Conservation (phyloP, 2,329 filamentous ascomycete genomes). For the Monosporascus ibericus region DNA sequence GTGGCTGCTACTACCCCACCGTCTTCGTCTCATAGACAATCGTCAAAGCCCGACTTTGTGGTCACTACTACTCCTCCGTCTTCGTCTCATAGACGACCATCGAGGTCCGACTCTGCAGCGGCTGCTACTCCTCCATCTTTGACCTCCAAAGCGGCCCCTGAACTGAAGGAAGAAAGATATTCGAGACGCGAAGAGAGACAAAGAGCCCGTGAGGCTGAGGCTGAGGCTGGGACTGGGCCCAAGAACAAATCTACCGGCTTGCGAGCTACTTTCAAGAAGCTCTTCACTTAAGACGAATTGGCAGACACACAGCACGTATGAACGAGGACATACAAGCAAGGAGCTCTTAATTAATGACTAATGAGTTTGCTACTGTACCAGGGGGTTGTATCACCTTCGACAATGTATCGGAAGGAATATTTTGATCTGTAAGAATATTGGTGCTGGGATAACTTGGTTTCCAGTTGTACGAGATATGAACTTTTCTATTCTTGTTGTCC, state of each 20-base stretch:
- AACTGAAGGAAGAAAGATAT: constrained; percentile 27
- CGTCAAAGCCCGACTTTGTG: constrained; percentile 9
- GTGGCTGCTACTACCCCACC: constrained; percentile 8
- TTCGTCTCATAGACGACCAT: too few relatives aligned
- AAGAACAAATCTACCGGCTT: constrained; percentile 28
- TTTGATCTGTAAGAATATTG: neutral
- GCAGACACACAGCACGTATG: neutral
- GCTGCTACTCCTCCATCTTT: constrained; percentile 10
- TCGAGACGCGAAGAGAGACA: constrained; percentile 28
- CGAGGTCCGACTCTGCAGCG: constrained; percentile 1
- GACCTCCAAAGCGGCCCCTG: constrained; percentile 9
- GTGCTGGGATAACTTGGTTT: neutral
- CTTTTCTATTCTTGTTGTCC: neutral
- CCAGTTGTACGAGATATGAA: neutral
- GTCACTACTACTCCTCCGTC: neutral
- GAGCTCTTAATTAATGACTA: neutral
- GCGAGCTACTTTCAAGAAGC: constrained; percentile 30
- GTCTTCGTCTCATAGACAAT: constrained; percentile 9
- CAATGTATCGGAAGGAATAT: neutral
- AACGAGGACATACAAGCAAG: neutral
- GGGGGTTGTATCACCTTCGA: neutral
- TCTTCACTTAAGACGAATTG: constrained; percentile 24
- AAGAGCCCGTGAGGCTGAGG: constrained; percentile 17
- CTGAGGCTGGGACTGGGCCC: constrained; percentile 19
- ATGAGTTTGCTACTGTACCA: neutral